Conservation (phyloP, 73 alveolate species). For the Symbiodinium pilosum region DNA sequence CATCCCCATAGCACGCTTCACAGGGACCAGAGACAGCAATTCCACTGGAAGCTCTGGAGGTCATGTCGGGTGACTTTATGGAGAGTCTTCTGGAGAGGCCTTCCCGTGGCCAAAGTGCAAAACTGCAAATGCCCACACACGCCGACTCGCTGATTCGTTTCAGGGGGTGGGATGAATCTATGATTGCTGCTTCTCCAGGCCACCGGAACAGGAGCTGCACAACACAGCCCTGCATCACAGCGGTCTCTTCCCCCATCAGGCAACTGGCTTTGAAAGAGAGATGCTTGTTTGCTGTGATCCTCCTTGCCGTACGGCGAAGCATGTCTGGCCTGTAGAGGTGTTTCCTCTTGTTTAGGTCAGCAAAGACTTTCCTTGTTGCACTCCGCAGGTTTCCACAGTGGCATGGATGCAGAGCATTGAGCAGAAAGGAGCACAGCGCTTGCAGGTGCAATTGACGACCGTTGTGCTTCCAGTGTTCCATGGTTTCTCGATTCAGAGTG, state of each 20-base stretch:
- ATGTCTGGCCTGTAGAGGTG: no score
- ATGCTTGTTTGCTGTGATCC: no score
- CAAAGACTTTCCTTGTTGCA: not conserved
- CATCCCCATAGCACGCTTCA: no score
- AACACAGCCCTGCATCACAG: not conserved
- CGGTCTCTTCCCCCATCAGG: slow-evolving; percentile 12
- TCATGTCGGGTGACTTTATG: slow-evolving; percentile 44
- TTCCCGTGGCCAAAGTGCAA: no score
- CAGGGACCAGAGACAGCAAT: no score
- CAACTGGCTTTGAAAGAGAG: no score
- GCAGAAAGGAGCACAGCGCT: slow-evolving; percentile 22
- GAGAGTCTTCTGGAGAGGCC: slow-evolving; percentile 77
- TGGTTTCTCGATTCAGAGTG: not conserved
- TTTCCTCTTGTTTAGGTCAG: no score
- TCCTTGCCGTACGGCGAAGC: no score
- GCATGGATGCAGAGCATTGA: slow-evolving; percentile 79
- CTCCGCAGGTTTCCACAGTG: slow-evolving; percentile 50
- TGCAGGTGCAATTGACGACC: slow-evolving; percentile 26
- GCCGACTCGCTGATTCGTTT: no score
- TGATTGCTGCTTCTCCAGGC: not conserved
- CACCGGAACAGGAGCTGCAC: not conserved
- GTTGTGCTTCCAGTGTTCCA: no score
- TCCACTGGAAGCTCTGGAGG: slow-evolving; percentile 1
- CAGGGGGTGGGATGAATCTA: no score
- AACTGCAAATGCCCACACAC: no score